Percentiles rank a stretch among this genome's conserved stretches.
phyloP scores from a whole-genome alignment of 805 yeast genomes.

The Candida jianshihensis region DNA sequence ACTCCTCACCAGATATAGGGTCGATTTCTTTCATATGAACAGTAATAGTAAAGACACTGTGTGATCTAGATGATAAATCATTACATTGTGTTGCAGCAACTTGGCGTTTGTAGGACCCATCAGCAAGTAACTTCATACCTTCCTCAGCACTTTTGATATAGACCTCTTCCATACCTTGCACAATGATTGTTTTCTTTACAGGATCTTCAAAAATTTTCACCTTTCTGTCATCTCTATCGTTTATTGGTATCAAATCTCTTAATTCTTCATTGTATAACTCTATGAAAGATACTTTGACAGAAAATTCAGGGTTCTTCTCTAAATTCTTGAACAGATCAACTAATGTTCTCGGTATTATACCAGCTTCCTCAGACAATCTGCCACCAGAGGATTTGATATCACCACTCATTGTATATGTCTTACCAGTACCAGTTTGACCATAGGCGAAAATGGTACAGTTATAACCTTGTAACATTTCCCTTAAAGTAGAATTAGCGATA shows the following conservation, averaged over 20 bases:
- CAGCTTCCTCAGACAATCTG: constrained; percentile 40
- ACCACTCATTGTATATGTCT: constrained; percentile 71
- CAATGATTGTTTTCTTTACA: constrained; percentile 35
- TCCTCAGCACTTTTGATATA: constrained; percentile 42
- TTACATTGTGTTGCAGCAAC: constrained; percentile 77
- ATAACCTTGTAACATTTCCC: constrained; percentile 65
- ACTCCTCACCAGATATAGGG: constrained; percentile 42
- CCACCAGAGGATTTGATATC: constrained; percentile 41
- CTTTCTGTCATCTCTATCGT: constrained; percentile 35
- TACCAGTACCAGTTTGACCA: constrained; percentile 88
- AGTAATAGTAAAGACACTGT: constrained; percentile 70
- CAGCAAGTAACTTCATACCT: constrained; percentile 43
- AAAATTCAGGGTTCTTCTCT: constrained; percentile 38
- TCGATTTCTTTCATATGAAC: constrained; percentile 45
- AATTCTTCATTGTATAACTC: constrained; percentile 82
- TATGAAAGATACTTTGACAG: constrained; percentile 66
- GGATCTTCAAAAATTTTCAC: constrained; percentile 47
- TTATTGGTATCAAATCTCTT: constrained; percentile 46
- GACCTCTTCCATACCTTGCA: constrained; percentile 52
- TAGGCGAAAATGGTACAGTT: constrained; percentile 79
- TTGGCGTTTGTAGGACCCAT: constrained; percentile 57
- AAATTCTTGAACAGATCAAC: constrained; percentile 47
- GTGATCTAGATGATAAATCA: constrained; percentile 73
- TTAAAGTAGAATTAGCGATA: constrained; percentile 48
- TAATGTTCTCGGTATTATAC: constrained; percentile 56